Base-by-base conservation (phyloP, 805 yeast species). In the Saitoella complicata region DNA sequence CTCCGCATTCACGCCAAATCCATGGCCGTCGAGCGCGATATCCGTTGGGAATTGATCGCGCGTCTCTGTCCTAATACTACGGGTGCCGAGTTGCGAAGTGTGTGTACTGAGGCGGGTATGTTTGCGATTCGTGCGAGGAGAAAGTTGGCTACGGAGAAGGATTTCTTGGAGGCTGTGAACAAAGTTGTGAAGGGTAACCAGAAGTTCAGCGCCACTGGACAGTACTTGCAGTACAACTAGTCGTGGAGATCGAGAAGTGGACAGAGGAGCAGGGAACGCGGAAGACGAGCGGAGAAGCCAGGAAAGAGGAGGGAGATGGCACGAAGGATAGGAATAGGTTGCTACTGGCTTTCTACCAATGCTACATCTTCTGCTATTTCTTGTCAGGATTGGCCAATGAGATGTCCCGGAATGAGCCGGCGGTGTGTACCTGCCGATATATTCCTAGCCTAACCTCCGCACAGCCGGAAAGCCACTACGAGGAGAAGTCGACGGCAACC, bases 91-190 rank as follows among this genome's bases (percentile, higher is more conserved):
- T 71, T 91, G 56, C 79, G 98, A 61, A 88, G 97, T 5, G 98
- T 91, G 11, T 91, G 98, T 64, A 91, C 98, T 1, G 99, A 91
- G 64, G 98, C 98, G 3, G 99, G 99, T 57, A 91, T 91, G 98
- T 91, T 87, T 70, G 98, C 99, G 39, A 91, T 91, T 45, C 77
- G 99, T 57, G 95, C 97, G 12, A 78, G 99, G 65, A 76, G 98
- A 68, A 91, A 91, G 69, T 95, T 91, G 38, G 97, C 98, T 36
- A 80, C 94, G 31, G 99, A 91, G 63, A 91, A 91, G 71, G 99
- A 91, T 64, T 91, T 91, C 72, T 69, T 91, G 57, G 86, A 88
- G 55, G 95, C 98, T 33, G 99, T 91, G 40, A 98, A 91, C 57
- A 91, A 91, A 71, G 99, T 91, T 49, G 91, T 91, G 59, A 91